Evolutionary conservation across 805 yeast species (phyloP).

Genomic region (Ogataea angusta): DNA sequence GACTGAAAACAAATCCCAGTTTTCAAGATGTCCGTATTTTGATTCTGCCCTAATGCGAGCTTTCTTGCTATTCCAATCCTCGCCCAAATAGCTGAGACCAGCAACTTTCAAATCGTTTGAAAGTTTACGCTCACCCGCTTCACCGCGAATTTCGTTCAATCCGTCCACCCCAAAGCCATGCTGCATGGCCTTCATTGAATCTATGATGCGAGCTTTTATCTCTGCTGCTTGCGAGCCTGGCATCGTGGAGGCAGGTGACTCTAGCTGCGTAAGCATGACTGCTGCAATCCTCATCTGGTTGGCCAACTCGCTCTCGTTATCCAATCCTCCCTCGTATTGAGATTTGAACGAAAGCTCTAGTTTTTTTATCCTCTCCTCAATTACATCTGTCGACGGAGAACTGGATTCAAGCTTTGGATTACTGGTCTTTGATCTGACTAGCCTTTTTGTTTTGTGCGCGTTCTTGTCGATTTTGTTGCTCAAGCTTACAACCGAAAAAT

Average conservation of each 20-base stretch:
- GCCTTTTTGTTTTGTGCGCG: conserved; percentile 5
- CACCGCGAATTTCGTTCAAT: conserved; percentile 53
- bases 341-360: conserved; percentile 28
- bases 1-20: conserved; percentile 95
- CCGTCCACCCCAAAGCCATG: conserved; percentile 57
- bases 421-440: conserved; percentile 12
- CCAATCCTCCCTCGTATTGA: conserved; percentile 23
- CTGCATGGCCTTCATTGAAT: conserved; percentile 74
- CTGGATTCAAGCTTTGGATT: conserved; percentile 9
- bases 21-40: conserved; percentile 77
- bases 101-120: conserved; percentile 91
- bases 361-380: conserved; percentile 23
- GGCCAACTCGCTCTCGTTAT: conserved; percentile 54
- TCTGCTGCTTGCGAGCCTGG: conserved; percentile 60
- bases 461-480: conserved; percentile 42
- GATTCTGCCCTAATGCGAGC: conserved; percentile 76
- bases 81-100: conserved; percentile 74
- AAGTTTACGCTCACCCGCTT: conserved; percentile 85
- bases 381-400: conserved; percentile 7
- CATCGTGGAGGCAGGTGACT: conserved; percentile 48
- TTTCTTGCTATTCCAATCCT: conserved; percentile 86
- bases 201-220: conserved; percentile 65
- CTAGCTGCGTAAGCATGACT: conserved; percentile 88
- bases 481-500: conserved; percentile 58
- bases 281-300: conserved; percentile 96